Base-by-base conservation (phyloP, 495 filamentous ascomycete genomes). In the Aspergillus carlsbadensis region DNA sequence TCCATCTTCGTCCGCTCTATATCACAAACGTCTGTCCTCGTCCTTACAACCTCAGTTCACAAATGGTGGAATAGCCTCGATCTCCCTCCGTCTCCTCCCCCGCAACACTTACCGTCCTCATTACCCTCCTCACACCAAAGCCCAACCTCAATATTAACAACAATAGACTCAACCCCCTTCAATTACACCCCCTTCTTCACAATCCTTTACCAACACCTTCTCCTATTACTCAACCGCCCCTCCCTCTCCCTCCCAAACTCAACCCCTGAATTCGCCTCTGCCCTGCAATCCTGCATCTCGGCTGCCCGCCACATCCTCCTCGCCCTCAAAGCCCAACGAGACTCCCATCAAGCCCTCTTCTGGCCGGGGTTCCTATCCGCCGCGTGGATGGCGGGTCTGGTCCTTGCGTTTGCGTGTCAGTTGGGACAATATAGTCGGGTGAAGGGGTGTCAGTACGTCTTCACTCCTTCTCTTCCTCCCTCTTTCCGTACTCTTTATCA, bases 171-270 rank as follows among this genome's bases (percentile, higher is more conserved):
- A 24, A 43, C 20, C 14, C 63, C 70, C 0, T 73, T 70, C 60
- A 66, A 75, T 48, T 72, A 76, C 36, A 65, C 68, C 39, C 70
- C 76, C 13, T 67, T 73, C 41, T 74, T 81, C 63, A 68, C 87
- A 58, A 71, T 91, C 73, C 65, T 86, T 71, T 69, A 93, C 69
- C 72, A 92, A 77, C 68, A 84, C 76, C 74, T 85, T 66, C 64
- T 92, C 73, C 74, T 92, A 81, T 67, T 88, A 76, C 63, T 87
- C 68, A 61, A 87, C 71, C 71, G 73, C 14, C 73, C 73, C 3
- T 70, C 66, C 10, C 53, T 76, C 22, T 74, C 73, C 17, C 61
- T 73, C 20, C 60, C 64, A 17, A 66, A 70, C 0, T 62, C 62
- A 10, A 69, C 67, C 3, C 64, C 73, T 0, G 71, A 72, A 52